Evolutionary conservation across 2,329 filamentous ascomycete species (phyloP).

Genomic region (Pseudodiploospora longispora): DNA sequence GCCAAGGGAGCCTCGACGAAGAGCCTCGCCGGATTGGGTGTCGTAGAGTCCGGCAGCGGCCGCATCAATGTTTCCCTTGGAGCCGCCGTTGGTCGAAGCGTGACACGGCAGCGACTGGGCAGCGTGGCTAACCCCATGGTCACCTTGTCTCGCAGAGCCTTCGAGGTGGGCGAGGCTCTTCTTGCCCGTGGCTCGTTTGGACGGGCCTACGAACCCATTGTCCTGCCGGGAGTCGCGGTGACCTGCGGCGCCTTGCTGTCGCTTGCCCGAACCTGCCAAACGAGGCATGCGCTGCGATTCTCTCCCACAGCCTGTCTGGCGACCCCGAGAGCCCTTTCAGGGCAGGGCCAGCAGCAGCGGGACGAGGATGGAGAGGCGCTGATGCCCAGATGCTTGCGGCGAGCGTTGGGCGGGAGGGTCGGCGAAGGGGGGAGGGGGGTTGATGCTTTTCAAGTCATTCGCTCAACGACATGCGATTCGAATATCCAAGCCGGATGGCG

Average conservation of each 20-base stretch:
- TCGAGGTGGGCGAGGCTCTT: conserved; percentile 41
- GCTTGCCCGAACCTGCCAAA: conserved; percentile 49
- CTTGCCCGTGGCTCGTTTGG: conserved; percentile 29
- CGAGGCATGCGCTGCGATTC: conserved; percentile 50
- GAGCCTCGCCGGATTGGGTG: conserved; percentile 31
- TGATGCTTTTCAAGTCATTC: background rate
- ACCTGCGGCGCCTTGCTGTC: conserved; percentile 53
- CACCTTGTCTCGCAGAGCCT: conserved; percentile 26
- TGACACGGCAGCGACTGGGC: conserved; percentile 19
- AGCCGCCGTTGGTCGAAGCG: conserved; percentile 25
- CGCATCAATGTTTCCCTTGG: conserved; percentile 19
- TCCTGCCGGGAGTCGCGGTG: conserved; percentile 73
- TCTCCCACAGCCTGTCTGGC: conserved; percentile 25
- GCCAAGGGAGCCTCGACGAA: conserved; percentile 42
- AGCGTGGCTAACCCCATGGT: conserved; percentile 22
- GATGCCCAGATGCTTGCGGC: background rate
- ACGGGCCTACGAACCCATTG: conserved; percentile 68
- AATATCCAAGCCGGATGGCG: too few species aligned
- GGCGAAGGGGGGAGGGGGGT: conserved; percentile 10
- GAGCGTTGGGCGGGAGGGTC: conserved; percentile 9
- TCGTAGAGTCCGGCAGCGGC: conserved; percentile 21
- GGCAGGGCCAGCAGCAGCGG: conserved; percentile 28
- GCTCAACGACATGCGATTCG: too few species aligned
- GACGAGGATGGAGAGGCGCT: conserved; percentile 9
- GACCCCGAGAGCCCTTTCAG: conserved; percentile 25